These are phyloP conservation scores for Nicotiana tabacum DNA, from an alignment of 257 asterid species.

Conservation along the genomic window DNA sequence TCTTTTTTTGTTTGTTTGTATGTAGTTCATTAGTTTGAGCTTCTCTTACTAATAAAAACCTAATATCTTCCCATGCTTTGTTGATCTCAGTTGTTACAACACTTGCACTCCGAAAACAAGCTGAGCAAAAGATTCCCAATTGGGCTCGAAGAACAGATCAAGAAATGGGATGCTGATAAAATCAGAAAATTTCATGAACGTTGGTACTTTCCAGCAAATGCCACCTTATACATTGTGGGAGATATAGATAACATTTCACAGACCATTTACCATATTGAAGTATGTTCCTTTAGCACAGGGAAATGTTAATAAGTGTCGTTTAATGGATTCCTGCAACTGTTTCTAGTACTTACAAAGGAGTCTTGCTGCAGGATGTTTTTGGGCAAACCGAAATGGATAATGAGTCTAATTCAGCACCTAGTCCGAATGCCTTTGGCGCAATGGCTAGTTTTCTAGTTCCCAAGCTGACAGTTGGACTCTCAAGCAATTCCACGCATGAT, in stretches of 20 bases:
- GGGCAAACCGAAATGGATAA: constrained; percentile 61
- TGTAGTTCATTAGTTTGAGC: not conserved
- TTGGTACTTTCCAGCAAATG: constrained; percentile 99
- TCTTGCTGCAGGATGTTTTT: constrained; percentile 67
- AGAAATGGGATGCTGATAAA: constrained; percentile 98
- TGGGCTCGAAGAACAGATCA: constrained; percentile 96
- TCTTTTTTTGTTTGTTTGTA: constrained; percentile 12
- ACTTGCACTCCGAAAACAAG: constrained; percentile 97
- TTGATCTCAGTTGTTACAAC: constrained; percentile 71
- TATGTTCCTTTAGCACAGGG: constrained; percentile 25
- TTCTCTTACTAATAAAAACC: not conserved
- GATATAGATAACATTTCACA: constrained; percentile 76
- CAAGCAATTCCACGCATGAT: constrained; percentile 62
- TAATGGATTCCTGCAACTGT: not conserved
- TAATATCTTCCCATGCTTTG: constrained; percentile 20
- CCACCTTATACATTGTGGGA: constrained; percentile 96
- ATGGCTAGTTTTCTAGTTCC: constrained; percentile 98
- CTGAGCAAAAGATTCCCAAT: constrained; percentile 95
- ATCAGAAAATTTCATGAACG: constrained; percentile 95
- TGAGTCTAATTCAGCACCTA: constrained; percentile 50
- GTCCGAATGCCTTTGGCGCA: constrained; percentile 87
- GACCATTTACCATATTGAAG: constrained; percentile 84
- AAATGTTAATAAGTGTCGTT: not conserved
- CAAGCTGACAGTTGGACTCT: constrained; percentile 70
- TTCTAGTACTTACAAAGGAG: constrained; percentile 11